phyloP scores from a whole-genome alignment of 2,329 filamentous ascomycete species.

The Blastomyces emzantsi region DNA sequence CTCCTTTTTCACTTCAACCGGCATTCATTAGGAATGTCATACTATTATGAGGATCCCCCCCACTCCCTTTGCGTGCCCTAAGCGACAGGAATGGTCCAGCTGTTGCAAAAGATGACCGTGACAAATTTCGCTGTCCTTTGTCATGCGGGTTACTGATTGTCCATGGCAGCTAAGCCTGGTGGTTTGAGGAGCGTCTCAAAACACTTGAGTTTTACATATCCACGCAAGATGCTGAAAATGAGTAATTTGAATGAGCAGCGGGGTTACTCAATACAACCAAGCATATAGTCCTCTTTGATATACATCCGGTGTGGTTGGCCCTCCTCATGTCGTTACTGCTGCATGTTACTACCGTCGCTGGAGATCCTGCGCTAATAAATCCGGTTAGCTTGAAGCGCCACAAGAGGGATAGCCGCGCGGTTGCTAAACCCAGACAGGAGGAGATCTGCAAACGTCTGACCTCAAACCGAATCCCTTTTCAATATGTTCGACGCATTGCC shows the following conservation, averaged over 20 bases:
- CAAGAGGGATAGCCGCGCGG: background rate
- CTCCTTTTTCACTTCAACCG: too few relatives aligned
- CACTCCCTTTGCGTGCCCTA: too few relatives aligned
- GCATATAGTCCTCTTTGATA: too few relatives aligned
- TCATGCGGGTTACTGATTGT: background rate
- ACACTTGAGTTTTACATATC: too few relatives aligned
- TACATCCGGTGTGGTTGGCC: background rate
- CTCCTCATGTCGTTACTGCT: background rate
- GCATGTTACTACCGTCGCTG: background rate
- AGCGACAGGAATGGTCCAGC: background rate
- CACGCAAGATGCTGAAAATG: too few relatives aligned
- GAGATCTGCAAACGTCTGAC: slow-evolving; percentile 1
- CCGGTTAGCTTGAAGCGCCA: background rate
- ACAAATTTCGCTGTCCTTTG: background rate
- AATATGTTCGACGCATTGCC: background rate
- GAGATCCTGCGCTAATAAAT: background rate
- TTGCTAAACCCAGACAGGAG: background rate
- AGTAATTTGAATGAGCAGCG: too few relatives aligned
- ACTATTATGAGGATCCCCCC: too few relatives aligned
- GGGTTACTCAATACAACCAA: too few relatives aligned
- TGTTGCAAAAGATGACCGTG: background rate
- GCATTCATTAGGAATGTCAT: too few relatives aligned
- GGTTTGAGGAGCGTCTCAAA: background rate
- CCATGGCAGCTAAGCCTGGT: background rate
- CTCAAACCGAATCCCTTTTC: background rate